A percentile compares a stretch with the other conserved stretches of the same genome.
These are phyloP conservation scores for Thermothielavioides terrestris DNA, from an alignment of 495 filamentous ascomycete species.

Conservation along the genomic window DNA sequence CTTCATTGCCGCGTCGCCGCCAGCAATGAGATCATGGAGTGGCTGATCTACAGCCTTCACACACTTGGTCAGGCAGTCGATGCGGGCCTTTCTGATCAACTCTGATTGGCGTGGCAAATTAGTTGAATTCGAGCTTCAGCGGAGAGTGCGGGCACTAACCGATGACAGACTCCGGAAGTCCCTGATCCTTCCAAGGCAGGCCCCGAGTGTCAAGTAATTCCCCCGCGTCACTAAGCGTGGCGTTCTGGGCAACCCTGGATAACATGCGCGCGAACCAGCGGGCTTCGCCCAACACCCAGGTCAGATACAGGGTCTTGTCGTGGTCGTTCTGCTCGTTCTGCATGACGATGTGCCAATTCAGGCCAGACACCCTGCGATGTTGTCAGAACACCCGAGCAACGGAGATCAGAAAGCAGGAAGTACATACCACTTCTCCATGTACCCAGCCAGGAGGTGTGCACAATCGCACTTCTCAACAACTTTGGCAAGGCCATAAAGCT, in stretches of 20 bases:
- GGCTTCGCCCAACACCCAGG: slow-evolving; percentile 19
- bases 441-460: slow-evolving; percentile 11
- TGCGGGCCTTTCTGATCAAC: slow-evolving; percentile 5
- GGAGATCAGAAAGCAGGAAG: background rate
- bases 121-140: background rate
- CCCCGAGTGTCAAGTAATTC: slow-evolving; percentile 6
- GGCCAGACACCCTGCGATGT: background rate
- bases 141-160: slow-evolving; percentile 6
- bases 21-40: slow-evolving; percentile 2
- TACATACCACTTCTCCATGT: slow-evolving; percentile 11
- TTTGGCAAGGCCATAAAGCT: slow-evolving; percentile 14
- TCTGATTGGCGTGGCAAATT: slow-evolving; percentile 2
- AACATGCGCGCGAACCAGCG: slow-evolving; percentile 9
- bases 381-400: background rate
- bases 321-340: background rate
- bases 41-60: background rate
- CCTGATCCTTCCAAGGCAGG: slow-evolving; percentile 8
- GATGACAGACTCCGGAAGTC: slow-evolving; percentile 7
- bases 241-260: slow-evolving; percentile 9
- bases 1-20: background rate
- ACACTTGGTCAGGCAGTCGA: slow-evolving; percentile 1
- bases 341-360: slow-evolving; percentile 11
- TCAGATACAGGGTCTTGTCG: slow-evolving; percentile 15
- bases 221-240: slow-evolving; percentile 5
- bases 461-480: slow-evolving; percentile 16